These are phyloP conservation scores for Pythium phragmitis DNA, from an alignment of 352 stramenopile species.

Conservation along the genomic window DNA sequence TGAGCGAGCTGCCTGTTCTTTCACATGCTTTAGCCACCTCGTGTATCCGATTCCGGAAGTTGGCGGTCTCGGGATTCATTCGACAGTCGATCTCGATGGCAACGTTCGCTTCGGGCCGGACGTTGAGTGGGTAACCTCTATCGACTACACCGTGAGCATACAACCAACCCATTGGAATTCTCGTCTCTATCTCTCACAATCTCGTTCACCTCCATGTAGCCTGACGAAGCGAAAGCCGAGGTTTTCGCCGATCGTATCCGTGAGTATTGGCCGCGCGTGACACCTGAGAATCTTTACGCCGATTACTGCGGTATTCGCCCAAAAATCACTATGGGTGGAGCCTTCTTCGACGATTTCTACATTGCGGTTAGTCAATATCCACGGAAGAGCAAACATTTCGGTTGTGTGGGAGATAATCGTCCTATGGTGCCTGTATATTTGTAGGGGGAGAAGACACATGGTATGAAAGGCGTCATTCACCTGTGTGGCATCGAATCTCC, in stretches of 20 bases:
- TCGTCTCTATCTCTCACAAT: background rate
- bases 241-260: slow-evolving; percentile 71
- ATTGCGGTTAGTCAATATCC: slow-evolving; percentile 53
- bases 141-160: slow-evolving; percentile 72
- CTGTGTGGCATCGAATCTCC: slow-evolving; percentile 96
- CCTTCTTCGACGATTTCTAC: slow-evolving; percentile 88
- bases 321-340: slow-evolving; percentile 84
- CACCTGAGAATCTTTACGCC: slow-evolving; percentile 69
- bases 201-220: slow-evolving; percentile 21
- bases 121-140: slow-evolving; percentile 92
- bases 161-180: background rate
- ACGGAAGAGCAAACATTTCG: background rate
- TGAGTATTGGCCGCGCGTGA: slow-evolving; percentile 92
- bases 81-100: slow-evolving; percentile 93
- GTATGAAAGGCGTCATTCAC: slow-evolving; percentile 86
- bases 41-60: slow-evolving; percentile 96
- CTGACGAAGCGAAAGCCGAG: slow-evolving; percentile 54
- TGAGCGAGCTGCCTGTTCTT: background rate
- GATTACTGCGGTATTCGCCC: slow-evolving; percentile 97
- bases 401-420: background rate
- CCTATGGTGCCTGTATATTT: background rate
- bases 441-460: slow-evolving; percentile 64
- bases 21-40: slow-evolving; percentile 56
- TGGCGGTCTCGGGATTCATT: slow-evolving; percentile 95
- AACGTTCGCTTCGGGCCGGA: slow-evolving; percentile 96